Base-by-base conservation (phyloP, 2,329 filamentous ascomycete genomes). In the Zarea fungicola region DNA sequence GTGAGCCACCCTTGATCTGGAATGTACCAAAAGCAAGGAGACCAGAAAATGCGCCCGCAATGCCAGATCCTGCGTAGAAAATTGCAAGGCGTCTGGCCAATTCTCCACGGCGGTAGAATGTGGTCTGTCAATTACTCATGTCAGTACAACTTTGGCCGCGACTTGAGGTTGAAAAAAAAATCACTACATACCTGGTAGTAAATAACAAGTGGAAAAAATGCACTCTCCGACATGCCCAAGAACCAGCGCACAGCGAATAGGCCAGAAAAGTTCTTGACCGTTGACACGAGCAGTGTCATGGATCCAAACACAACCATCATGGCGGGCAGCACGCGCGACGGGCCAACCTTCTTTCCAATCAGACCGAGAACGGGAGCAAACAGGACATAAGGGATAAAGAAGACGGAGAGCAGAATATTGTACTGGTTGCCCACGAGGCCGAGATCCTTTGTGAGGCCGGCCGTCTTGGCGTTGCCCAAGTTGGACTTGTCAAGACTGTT, bases 1-100 rank as follows among this genome's bases (percentile, higher is more conserved):
- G 60, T 8, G 60, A 48, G 22, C 60, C 55, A 14, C 63, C 58
- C 19, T 64, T 54, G 58, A 76, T 74, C 40, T 71, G 73, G 59
- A 77, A 75, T 16, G 75, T 68, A 31, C 68, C 74, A 53, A 72
- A 77, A 1, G 74, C 66, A 5, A 75, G 64, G 6, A 75, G 65
- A 13, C 72, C 72, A 37, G 68, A 70, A 52, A 75, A 75, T 14
- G 71, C 72, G 42, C 80, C 82, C 19, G 87, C 86, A 51, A 91
- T 85, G 58, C 85, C 86, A 21, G 78, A 83, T 0, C 85, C 85
- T 0, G 85, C 87, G 57, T 90, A 91, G 69, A 89, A 89, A 53
- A 89, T 67, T 42, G 84, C 84, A 2, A 57, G 66, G 2, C 72
- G 62, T 4, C 73, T 61, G 0, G 71, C 72, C 1, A 74, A 60